A percentile compares a stretch with the other conserved stretches of the same genome.
Evolutionary conservation across 2,329 filamentous ascomycete species (phyloP).

Genomic region (Byssochlamys sp.): DNA sequence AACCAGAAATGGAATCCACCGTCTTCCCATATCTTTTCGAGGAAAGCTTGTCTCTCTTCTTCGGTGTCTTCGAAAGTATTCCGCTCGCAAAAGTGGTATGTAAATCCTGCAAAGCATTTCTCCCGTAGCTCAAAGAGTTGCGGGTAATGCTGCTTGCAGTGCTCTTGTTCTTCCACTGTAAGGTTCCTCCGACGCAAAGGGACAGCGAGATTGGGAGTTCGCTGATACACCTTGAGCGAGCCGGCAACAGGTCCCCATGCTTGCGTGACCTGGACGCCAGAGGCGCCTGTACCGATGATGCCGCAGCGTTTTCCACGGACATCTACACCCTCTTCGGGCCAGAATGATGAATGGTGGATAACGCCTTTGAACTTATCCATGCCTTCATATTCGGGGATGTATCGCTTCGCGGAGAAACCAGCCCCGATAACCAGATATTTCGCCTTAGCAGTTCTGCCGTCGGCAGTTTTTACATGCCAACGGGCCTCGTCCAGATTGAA

Average conservation of each 20-base stretch:
- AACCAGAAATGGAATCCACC: slow-evolving; percentile 50
- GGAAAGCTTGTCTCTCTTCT: slow-evolving; percentile 41
- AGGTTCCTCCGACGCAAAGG: slow-evolving; percentile 49
- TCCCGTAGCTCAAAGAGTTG: slow-evolving; percentile 44
- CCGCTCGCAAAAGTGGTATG: slow-evolving; percentile 44
- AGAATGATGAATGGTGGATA: slow-evolving; percentile 52
- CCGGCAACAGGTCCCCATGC: slow-evolving; percentile 47
- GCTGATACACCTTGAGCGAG: slow-evolving; percentile 47
- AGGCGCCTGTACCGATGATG: slow-evolving; percentile 56
- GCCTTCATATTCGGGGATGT: slow-evolving; percentile 52
- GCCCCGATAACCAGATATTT: slow-evolving; percentile 39
- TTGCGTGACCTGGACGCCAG: slow-evolving; percentile 56
- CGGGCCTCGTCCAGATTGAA: slow-evolving; percentile 27
- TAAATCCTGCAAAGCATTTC: slow-evolving; percentile 48
- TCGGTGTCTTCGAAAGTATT: slow-evolving; percentile 45
- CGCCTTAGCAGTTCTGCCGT: slow-evolving; percentile 30
- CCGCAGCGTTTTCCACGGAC: slow-evolving; percentile 51
- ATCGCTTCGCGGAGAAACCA: slow-evolving; percentile 48
- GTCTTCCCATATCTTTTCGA: slow-evolving; percentile 40
- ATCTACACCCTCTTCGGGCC: slow-evolving; percentile 50
- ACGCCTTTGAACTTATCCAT: slow-evolving; percentile 50
- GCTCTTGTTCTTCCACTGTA: slow-evolving; percentile 41
- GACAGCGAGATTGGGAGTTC: slow-evolving; percentile 56
- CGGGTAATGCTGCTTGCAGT: slow-evolving; percentile 32
- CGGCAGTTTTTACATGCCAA: slow-evolving; percentile 39